A percentile compares a stretch with the other conserved stretches of the same genome.
These are phyloP conservation scores for Echria macrotheca DNA, from an alignment of 495 filamentous ascomycete species.

Conservation along the genomic window DNA sequence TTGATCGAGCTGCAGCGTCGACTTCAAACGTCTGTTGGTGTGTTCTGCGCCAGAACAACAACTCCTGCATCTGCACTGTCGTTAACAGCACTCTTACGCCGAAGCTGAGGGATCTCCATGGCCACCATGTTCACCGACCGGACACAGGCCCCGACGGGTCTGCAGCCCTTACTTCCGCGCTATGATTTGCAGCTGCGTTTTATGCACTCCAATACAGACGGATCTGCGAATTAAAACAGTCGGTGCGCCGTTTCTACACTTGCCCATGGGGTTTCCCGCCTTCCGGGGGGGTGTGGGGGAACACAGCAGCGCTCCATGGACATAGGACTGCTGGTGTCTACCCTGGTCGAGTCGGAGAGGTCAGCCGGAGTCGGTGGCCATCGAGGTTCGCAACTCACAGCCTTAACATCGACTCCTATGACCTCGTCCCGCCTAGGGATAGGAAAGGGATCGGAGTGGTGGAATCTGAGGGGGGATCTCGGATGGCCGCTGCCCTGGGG, in stretches of 20 bases:
- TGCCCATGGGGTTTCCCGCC: neutral
- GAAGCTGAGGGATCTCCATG: slow-evolving; percentile 14
- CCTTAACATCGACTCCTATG: slow-evolving; percentile 12
- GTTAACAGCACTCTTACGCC: too few relatives aligned
- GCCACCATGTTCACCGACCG: slow-evolving; percentile 8
- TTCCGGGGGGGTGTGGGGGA: neutral
- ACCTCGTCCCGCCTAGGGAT: slow-evolving; percentile 1
- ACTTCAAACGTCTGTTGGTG: too few relatives aligned
- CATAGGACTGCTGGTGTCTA: neutral
- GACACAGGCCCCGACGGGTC: slow-evolving; percentile 8
- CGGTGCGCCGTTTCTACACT: neutral
- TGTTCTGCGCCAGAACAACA: too few relatives aligned
- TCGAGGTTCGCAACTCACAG: slow-evolving; percentile 1
- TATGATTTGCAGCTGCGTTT: slow-evolving; percentile 22
- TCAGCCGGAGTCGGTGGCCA: slow-evolving; percentile 4
- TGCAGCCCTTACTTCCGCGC: slow-evolving; percentile 9
- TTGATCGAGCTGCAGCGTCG: too few relatives aligned
- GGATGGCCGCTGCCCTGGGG: slow-evolving; percentile 2
- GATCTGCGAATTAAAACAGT: slow-evolving; percentile 10
- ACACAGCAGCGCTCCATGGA: neutral
- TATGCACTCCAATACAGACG: slow-evolving; percentile 17
- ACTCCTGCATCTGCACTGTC: too few relatives aligned
- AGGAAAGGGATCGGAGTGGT: slow-evolving; percentile 14
- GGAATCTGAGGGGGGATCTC: slow-evolving; percentile 18
- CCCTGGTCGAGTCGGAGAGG: neutral